Conservation (phyloP, 2,329 filamentous ascomycete species). For the Exophiala aquamarina region DNA sequence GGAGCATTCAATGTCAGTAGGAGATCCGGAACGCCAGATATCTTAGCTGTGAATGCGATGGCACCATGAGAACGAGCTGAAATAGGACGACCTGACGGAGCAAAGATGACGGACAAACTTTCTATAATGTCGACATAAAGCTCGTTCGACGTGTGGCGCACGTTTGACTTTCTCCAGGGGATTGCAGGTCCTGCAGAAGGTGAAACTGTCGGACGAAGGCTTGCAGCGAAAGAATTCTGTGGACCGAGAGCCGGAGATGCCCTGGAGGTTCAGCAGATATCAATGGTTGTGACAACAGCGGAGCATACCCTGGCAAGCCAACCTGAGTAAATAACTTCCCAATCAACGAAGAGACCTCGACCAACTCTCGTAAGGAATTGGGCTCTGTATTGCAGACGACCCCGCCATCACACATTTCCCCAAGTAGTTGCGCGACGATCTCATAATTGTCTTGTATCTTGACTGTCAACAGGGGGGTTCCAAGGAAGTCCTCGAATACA, state of each 20-base stretch:
- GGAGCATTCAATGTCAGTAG: slow-evolving; percentile 75
- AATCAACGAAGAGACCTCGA: slow-evolving; percentile 88
- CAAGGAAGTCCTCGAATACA: slow-evolving; percentile 90
- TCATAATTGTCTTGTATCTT: slow-evolving; percentile 92
- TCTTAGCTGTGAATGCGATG: slow-evolving; percentile 91
- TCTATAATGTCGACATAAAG: slow-evolving; percentile 96
- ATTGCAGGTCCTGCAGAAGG: slow-evolving; percentile 54
- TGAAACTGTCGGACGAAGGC: slow-evolving; percentile 31
- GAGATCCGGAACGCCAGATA: slow-evolving; percentile 93
- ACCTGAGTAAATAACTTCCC: slow-evolving; percentile 87
- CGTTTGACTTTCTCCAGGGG: slow-evolving; percentile 88
- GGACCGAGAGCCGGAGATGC: slow-evolving; percentile 43
- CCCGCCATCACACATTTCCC: slow-evolving; percentile 95
- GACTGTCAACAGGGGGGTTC: slow-evolving; percentile 76
- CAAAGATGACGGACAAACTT: slow-evolving; percentile 80
- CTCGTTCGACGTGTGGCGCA: slow-evolving; percentile 94
- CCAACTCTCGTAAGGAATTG: slow-evolving; percentile 85
- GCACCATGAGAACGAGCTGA: slow-evolving; percentile 87
- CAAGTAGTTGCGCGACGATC: slow-evolving; percentile 87
- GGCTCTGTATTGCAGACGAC: slow-evolving; percentile 87
- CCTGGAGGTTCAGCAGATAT: slow-evolving; percentile 24
- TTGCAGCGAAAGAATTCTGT: slow-evolving; percentile 41
- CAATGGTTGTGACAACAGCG: background rate
- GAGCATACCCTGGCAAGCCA: slow-evolving; percentile 68
- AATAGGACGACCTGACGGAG: slow-evolving; percentile 83